Evolutionary conservation across 2,329 filamentous ascomycete species (phyloP).

Genomic region (Ophiostoma piceae): DNA sequence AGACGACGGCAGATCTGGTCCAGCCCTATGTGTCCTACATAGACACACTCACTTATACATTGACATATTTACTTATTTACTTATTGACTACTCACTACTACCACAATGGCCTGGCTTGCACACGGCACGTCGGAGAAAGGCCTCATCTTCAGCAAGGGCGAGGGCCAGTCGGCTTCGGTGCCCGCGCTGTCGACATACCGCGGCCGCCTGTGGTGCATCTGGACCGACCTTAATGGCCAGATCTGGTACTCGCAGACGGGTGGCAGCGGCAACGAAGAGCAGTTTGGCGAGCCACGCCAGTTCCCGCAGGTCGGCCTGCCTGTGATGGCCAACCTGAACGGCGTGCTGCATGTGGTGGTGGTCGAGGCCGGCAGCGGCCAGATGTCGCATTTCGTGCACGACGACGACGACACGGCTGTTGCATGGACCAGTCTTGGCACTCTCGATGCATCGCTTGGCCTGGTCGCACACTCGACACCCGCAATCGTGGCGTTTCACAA

Average conservation of each 20-base stretch:
- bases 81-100: not conserved
- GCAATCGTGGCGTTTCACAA: constrained; percentile 36
- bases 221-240: constrained; percentile 33
- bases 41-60: no score
- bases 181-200: constrained; percentile 36
- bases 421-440: constrained; percentile 30
- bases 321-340: constrained; percentile 35
- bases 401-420: constrained; percentile 30
- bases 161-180: constrained; percentile 33
- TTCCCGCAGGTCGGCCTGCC: constrained; percentile 34
- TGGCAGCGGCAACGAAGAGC: constrained; percentile 27
- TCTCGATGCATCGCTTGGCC: constrained; percentile 28
- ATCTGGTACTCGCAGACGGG: constrained; percentile 35
- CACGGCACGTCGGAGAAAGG: constrained; percentile 31
- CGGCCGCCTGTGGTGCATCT: constrained; percentile 37
- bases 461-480: constrained; percentile 30
- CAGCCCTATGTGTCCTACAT: not conserved
- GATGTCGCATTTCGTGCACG: constrained; percentile 34
- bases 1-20: not conserved
- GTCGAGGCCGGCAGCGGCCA: constrained; percentile 31
- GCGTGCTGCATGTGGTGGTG: constrained; percentile 34
- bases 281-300: constrained; percentile 30
- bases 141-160: constrained; percentile 29
- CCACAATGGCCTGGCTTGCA: constrained; percentile 32
- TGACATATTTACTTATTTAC: not conserved